Evolutionary conservation across 495 filamentous ascomycete species (phyloP).

Genomic region (Letharia columbiana): DNA sequence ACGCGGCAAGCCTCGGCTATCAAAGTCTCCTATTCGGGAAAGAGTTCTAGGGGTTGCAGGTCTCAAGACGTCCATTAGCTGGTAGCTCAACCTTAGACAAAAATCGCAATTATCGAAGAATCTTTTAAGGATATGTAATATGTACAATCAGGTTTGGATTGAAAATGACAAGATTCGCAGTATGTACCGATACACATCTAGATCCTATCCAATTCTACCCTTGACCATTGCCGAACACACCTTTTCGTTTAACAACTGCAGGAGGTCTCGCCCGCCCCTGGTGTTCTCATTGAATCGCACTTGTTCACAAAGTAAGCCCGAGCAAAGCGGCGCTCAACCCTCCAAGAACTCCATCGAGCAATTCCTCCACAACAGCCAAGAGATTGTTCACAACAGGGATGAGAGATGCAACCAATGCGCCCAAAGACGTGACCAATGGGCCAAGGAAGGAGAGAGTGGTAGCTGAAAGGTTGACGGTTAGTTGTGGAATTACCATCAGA

Average conservation of each 20-base stretch:
- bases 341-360: conserved; percentile 11
- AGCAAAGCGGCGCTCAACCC: conserved; percentile 16
- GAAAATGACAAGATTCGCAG: no score
- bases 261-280: neutral
- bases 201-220: neutral
- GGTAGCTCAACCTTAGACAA: no score
- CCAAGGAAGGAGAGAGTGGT: conserved; percentile 19
- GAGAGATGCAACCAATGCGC: conserved; percentile 11
- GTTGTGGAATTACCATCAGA: neutral
- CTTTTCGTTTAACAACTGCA: neutral
- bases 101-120: no score
- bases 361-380: conserved; percentile 4
- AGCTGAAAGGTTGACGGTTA: neutral
- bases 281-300: neutral
- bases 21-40: neutral
- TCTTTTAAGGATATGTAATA: no score
- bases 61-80: no score
- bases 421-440: conserved; percentile 10
- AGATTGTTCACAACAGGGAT: conserved; percentile 16
- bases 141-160: no score
- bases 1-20: neutral
- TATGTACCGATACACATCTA: no score
- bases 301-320: conserved; percentile 11
- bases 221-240: neutral
- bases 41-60: neutral